Base-by-base conservation (phyloP, 306 rosid genomes). In the Cucurbita argyrosperma region DNA sequence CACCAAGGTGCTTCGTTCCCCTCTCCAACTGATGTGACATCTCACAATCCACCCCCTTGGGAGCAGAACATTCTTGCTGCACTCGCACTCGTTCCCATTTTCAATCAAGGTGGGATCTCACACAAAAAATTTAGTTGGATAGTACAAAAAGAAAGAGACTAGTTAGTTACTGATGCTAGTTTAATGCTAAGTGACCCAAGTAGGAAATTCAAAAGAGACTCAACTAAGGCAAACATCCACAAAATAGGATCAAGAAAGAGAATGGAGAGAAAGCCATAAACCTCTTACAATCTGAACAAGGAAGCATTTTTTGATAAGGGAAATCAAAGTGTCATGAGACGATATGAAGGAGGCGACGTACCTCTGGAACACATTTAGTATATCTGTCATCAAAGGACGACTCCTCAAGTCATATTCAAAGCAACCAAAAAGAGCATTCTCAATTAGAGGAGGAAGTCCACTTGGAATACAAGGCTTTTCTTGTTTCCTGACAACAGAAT, bases 331-430 rank as follows among this genome's bases (percentile, higher is more conserved):
- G 15, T 68, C 38, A 21, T 42, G 30, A 3, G 71, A 68, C 21
- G 45, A 46, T 39, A 46, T 42, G 66, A 14, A 55, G 75, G 12
- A 61, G 39, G 52, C 6, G 18, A 76, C 84, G 76, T 74, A 93
- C 98, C 97, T 87, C 82, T 84, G 82, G 76, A 93, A 86, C 79
- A 82, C 84, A 5, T 78, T 74, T 80, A 89, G 70, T 84, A 93
- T 85, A 80, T 93, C 94, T 4, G 74, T 64, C 86, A 90, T 82
- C 52, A 82, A 53, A 57, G 98, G 98, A 49, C 97, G 97, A 82
- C 84, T 89, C 79, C 98, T 87, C 72, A 87, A 85, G 84, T 93
- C 98, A 76, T 89, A 93, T 82, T 89, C 98, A 85, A 93, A 93
- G 85, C 97, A 93, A 79, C 92, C 92, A 26, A 65, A 74, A 61